Conservation (phyloP, 192 early-diverging fungal species). For the Pilaira anomala region DNA sequence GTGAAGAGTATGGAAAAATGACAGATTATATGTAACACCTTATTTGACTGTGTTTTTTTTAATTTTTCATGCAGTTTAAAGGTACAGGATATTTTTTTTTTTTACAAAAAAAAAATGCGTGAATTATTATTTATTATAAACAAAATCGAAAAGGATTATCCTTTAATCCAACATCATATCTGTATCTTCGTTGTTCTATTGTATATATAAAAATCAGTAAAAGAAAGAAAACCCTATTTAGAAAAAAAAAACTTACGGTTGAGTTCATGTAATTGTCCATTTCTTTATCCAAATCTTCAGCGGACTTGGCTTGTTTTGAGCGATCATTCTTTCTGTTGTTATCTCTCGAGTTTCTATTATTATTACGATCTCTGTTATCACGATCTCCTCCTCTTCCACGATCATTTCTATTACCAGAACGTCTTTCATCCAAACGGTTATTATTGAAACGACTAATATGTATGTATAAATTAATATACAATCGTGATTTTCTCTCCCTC, state of each 20-base stretch:
- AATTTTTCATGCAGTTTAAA: too few relatives aligned
- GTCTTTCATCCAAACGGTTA: not conserved
- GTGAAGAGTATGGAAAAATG: conserved; percentile 28
- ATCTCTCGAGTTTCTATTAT: not conserved
- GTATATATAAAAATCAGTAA: not conserved
- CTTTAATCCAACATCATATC: conserved; percentile 19
- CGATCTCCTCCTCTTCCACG: conserved; percentile 2
- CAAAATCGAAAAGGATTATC: too few relatives aligned
- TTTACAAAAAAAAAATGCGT: not conserved
- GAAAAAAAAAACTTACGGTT: conserved; percentile 6
- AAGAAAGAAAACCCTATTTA: not conserved
- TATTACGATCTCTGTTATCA: not conserved
- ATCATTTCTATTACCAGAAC: conserved; percentile 1
- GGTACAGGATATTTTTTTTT: too few relatives aligned
- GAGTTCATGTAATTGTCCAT: conserved; percentile 55
- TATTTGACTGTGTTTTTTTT: not conserved
- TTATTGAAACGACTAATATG: not conserved
- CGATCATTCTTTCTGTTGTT: conserved; percentile 1
- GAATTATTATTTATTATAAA: not conserved
- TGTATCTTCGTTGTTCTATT: conserved; percentile 10
- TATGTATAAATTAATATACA: not conserved
- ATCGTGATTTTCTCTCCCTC: not conserved
- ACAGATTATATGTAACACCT: too few relatives aligned
- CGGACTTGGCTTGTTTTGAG: conserved; percentile 22
- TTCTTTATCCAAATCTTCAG: conserved; percentile 50